Base-by-base conservation (phyloP, 208 protist species). In the Trypanosoma cruzi region DNA sequence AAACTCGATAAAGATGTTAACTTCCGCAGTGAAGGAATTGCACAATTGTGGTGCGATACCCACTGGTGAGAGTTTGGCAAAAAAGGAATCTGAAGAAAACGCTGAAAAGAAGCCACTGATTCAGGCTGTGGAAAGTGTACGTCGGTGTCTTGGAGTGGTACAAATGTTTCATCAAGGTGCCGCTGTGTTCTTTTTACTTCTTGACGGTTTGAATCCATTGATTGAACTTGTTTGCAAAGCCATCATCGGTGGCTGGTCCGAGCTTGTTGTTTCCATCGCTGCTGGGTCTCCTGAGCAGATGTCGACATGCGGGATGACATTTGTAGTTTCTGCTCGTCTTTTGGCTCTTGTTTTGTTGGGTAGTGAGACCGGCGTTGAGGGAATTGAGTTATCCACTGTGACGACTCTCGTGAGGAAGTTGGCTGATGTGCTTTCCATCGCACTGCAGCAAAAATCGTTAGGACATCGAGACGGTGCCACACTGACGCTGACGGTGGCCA, bases 171-270 rank as follows among this genome's bases (percentile, higher is more conserved):
- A 71, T 59, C 49, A 29, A 13, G 75, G 75, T 60, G 75, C 75
- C 37, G 58, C 75, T 1, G 71, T 77, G 13, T 26, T 81, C 3
- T 81, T 81, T 36, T 28, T 58, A 11, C 52, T 81, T 28, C 40
- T 28, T 50, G 26, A 66, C 40, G 68, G 68, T 53, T 14, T 73
- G 50, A 49, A 6, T 2, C 49, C 68, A 24, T n/a, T 80, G 26
- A 66, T 34, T 7, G 42, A 73, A 24, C 37, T 66, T n/a, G n/a
- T 68, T 69, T 49, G 10, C 40, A 28, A 31, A 29, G 5, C 64
- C 20, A 36, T 73, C 20, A 60, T 20, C 37, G 28, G 8, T n/a
- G 31, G 11, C n/a, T 37, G 13, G 8, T 28, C 8, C 18, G 46
- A 53, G 28, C 14, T 16, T 57, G 32, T 40, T 64, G 59, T 18